These are phyloP conservation scores for Helenozyma baotianmanensis DNA, from an alignment of 805 yeast species.

Conservation along the genomic window DNA sequence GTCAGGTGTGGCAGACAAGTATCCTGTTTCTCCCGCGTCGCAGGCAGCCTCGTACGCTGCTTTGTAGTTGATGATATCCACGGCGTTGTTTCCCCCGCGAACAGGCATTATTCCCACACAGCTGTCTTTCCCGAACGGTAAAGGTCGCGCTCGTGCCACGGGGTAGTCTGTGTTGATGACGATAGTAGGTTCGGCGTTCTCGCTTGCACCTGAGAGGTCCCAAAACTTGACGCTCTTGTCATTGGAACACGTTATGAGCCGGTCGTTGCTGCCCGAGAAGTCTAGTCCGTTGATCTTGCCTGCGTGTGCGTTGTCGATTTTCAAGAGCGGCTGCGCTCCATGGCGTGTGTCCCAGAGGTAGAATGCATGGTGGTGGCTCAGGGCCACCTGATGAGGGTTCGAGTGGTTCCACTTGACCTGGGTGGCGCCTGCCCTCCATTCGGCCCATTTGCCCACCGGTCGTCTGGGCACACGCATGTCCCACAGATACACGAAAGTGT, in stretches of 20 bases:
- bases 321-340: conserved; percentile 69
- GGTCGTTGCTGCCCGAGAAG: conserved; percentile 58
- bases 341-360: conserved; percentile 86
- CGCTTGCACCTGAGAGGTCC: conserved; percentile 7
- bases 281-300: conserved; percentile 88
- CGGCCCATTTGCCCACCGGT: conserved; percentile 79
- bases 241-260: conserved; percentile 77
- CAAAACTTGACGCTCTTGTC: conserved; percentile 64
- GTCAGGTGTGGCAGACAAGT: conserved; percentile 14
- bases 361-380: conserved; percentile 77
- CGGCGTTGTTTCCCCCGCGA: conserved; percentile 72
- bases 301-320: conserved; percentile 64
- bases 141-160: conserved; percentile 78
- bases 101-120: conserved; percentile 89
- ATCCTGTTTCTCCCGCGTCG: conserved; percentile 22
- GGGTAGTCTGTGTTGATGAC: conserved; percentile 75
- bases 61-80: conserved; percentile 51
- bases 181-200: conserved; percentile 39
- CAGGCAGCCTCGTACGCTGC: conserved; percentile 26
- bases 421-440: conserved; percentile 91
- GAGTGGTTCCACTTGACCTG: conserved; percentile 91
- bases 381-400: conserved; percentile 74
- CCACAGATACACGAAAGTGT: conserved; percentile 84
- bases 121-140: conserved; percentile 74
- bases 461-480: conserved; percentile 76